phyloP scores from a whole-genome alignment of 495 filamentous ascomycete genomes.

The Pyrenula aspistea region DNA sequence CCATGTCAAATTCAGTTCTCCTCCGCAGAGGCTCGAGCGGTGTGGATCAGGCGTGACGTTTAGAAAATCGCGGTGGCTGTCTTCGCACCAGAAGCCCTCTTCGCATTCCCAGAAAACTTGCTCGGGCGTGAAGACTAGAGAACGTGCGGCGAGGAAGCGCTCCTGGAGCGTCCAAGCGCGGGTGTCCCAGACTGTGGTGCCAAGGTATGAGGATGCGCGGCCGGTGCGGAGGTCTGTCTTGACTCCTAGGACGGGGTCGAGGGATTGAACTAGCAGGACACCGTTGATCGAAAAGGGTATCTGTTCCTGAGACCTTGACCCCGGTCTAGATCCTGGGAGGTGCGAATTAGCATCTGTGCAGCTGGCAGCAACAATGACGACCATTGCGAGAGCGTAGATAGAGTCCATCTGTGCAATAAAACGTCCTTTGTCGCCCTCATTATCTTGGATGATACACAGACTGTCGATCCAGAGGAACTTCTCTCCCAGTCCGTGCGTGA shows the following conservation, averaged over 20 bases:
- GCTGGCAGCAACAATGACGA: not conserved
- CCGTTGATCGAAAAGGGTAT: not conserved
- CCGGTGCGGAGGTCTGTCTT: not conserved
- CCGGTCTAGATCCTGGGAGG: not conserved
- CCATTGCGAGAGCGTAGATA: not conserved
- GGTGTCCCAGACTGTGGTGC: slow-evolving; percentile 3
- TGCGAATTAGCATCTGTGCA: not conserved
- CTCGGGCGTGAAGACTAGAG: slow-evolving; percentile 1
- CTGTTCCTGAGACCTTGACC: not conserved
- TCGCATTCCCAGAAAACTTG: not conserved
- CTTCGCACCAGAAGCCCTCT: not conserved
- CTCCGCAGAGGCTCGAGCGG: not conserved
- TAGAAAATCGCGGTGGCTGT: not conserved
- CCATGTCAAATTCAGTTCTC: not conserved
- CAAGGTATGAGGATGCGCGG: not conserved
- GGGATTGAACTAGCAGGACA: not conserved
- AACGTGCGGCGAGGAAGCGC: slow-evolving; percentile 2
- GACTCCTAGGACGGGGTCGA: not conserved
- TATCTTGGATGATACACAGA: slow-evolving; percentile 19
- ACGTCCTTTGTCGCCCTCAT: slow-evolving; percentile 10
- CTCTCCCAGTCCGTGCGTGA: slow-evolving; percentile 13
- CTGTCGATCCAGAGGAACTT: slow-evolving; percentile 23
- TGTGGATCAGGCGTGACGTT: not conserved
- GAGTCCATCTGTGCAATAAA: slow-evolving; percentile 11
- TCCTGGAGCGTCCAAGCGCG: slow-evolving; percentile 7